Evolutionary conservation across 2,329 filamentous ascomycete genomes (phyloP).

Genomic region (Magnaporthales sp.): DNA sequence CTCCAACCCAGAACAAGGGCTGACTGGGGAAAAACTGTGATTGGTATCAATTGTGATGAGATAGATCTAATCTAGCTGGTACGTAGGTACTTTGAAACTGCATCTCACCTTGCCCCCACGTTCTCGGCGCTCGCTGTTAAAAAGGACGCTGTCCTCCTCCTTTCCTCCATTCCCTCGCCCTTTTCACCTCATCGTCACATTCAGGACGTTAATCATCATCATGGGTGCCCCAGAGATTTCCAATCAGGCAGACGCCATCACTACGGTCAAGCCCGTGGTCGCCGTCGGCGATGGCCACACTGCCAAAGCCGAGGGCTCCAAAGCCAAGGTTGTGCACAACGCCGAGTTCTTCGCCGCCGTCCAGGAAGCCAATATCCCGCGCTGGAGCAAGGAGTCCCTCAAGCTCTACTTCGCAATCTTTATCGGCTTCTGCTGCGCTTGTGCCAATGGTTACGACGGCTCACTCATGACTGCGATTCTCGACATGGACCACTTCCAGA

Average conservation of each 20-base stretch:
- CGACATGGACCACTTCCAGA: slow-evolving; percentile 33
- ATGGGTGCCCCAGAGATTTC: background rate
- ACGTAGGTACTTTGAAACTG: background rate
- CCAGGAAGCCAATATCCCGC: slow-evolving; percentile 33
- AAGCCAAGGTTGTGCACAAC: slow-evolving; percentile 32
- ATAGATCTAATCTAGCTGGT: background rate
- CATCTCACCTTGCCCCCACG: background rate
- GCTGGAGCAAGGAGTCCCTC: slow-evolving; percentile 30
- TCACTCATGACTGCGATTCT: slow-evolving; percentile 35
- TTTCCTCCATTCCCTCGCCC: no score
- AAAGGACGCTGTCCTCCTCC: background rate
- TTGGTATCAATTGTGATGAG: background rate
- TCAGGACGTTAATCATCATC: background rate
- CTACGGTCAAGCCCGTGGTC: slow-evolving; percentile 10
- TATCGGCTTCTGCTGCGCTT: slow-evolving; percentile 34
- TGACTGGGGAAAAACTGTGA: background rate
- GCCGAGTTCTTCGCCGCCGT: slow-evolving; percentile 38
- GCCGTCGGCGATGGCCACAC: slow-evolving; percentile 19
- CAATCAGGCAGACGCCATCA: background rate
- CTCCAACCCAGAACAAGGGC: background rate
- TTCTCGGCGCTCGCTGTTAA: background rate
- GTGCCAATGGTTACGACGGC: slow-evolving; percentile 39
- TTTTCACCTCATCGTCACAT: background rate
- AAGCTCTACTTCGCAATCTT: slow-evolving; percentile 36
- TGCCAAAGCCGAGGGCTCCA: slow-evolving; percentile 20